Percentiles rank a stretch among this genome's conserved stretches.
Conservation (phyloP, 2,329 filamentous ascomycete species). For the Sporothrix curviconia region DNA sequence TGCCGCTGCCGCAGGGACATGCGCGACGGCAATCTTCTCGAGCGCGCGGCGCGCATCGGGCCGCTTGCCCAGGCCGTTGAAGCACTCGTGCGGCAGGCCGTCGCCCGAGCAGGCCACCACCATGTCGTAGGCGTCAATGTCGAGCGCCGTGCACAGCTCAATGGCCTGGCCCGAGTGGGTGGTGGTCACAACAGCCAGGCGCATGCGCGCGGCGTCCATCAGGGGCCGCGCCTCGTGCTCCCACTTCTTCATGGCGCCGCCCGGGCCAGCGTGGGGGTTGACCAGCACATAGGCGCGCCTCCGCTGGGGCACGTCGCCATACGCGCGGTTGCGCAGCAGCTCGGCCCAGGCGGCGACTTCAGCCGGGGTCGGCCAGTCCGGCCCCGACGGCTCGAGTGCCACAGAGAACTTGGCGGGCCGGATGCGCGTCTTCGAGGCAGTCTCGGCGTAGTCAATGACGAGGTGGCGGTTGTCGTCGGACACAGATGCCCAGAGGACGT, state of each 20-base stretch:
- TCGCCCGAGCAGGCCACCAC: conserved; percentile 88
- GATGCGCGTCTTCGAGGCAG: conserved; percentile 52
- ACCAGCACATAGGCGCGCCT: conserved; percentile 83
- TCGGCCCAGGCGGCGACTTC: conserved; percentile 54
- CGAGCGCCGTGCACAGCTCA: conserved; percentile 66
- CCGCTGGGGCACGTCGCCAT: conserved; percentile 56
- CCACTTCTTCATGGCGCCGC: conserved; percentile 67
- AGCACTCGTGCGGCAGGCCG: conserved; percentile 84
- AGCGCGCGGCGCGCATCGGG: conserved; percentile 69
- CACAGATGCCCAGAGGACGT: conserved; percentile 74
- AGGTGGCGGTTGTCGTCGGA: conserved; percentile 45
- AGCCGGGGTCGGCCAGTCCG: conserved; percentile 30
- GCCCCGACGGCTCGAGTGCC: conserved; percentile 10
- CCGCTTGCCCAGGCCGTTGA: conserved; percentile 81
- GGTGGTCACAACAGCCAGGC: conserved; percentile 67
- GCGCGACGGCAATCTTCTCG: conserved; percentile 69
- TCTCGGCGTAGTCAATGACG: conserved; percentile 65
- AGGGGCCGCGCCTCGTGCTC: conserved; percentile 70
- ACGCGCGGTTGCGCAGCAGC: conserved; percentile 62
- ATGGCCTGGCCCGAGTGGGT: conserved; percentile 68
- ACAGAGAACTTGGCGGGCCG: conserved; percentile 42
- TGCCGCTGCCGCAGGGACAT: conserved; percentile 86
- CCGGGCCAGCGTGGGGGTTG: conserved; percentile 86
- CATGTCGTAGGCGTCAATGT: conserved; percentile 75
- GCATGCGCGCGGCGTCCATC: conserved; percentile 72